Base-by-base conservation (phyloP, 2,329 filamentous ascomycete genomes). In the Diatrype stigma region DNA sequence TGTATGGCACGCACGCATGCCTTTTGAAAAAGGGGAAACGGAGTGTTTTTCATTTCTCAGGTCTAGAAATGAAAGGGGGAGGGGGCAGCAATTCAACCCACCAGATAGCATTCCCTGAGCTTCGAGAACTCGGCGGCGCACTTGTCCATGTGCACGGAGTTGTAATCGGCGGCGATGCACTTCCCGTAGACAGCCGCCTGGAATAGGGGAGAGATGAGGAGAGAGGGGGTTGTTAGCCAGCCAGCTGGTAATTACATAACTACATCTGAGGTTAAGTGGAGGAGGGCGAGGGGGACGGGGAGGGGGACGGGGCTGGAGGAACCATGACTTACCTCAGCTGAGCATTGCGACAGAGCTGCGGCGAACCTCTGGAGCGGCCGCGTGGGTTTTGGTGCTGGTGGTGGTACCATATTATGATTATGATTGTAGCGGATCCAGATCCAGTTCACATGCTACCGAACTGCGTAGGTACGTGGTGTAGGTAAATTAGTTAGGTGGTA, bases 121-220 rank as follows among this genome's bases (percentile, higher is more conserved):
- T 75, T 84, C 70, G 94, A 75, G 60, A 99, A 97, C 65, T 96
- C 91, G 51, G 83, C 84, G 4, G 79, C 78, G 65, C 94, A 99
- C 76, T 94, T 94, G 66, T 96, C 90, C 66, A 96, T 96, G 61
- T 91, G 82, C 3, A 96, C 83, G 3, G 90, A 83, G 65, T 93
- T 93, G 72, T 96, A 97, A 66, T 97, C 93, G 37, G 84, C 82
- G 47, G 93, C 81, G 57, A 99, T 85, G 67, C 94, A 99, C 76
- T 91, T 92, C 59, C 93, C 94, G 65, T 97, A 99, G 12, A 82
- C 76, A 2, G 90, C 79, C 48, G 90, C 87, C 93, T 97, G 51
- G 21, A 50, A 40, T n/a, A n/a, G n/a, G n/a, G n/a, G n/a, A n/a
- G n/a, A n/a, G n/a, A n/a, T n/a, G n/a, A n/a, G n/a, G n/a, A n/a